Evolutionary conservation across 495 filamentous ascomycete species (phyloP), one percentile per base, ranked within the genome.

Genomic region (Sphaerosporella brunnea): DNA sequence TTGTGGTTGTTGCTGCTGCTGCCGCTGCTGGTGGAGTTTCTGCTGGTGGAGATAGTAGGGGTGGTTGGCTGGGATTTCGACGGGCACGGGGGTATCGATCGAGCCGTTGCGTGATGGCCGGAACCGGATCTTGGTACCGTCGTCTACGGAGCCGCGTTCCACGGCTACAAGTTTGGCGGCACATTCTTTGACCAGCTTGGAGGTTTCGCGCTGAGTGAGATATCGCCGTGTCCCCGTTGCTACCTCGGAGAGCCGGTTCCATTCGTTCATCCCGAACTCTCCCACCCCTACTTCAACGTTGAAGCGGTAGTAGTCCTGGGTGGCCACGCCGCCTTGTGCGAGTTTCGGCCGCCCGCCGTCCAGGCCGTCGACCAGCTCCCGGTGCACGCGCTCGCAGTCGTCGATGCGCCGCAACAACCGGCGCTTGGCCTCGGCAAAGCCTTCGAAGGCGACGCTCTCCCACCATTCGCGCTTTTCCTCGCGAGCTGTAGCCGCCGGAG

Each of bases 181-280:
- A 16, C 50, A 60, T 19, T 61, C 57, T 3, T 49, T 39, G 15
- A 57, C 50, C 3, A 59, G 15, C 5, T 51, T 45, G 0, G 18
- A n/a, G 0, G 57, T 79, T 10, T 80, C 77, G 11, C 69, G 66
- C 51, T 77, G 77, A 4, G 66, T 64, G n/a, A 96, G 72, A 60
- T 96, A 97, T 46, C 75, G 74, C 35, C 81, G 73, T 0, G 90
- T 96, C 59, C 78, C 83, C 28, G 84, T 94, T 64, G 80, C 86
- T 63, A 97, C 95, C 35, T 96, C 88, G 25, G 81, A 78, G 11
- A 97, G 68, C 3, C 90, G 76, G 59, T 84, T 76, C 88, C 90
- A 97, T 59, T 96, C 90, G 60, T 96, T 96, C 84, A 97, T 93
- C 40, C 83, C 88, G 60, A 95, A 95, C 58, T 97, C 92, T 35